Conservation (phyloP, 164 flowering plant species). For the Tetrastigma voinierianum region DNA sequence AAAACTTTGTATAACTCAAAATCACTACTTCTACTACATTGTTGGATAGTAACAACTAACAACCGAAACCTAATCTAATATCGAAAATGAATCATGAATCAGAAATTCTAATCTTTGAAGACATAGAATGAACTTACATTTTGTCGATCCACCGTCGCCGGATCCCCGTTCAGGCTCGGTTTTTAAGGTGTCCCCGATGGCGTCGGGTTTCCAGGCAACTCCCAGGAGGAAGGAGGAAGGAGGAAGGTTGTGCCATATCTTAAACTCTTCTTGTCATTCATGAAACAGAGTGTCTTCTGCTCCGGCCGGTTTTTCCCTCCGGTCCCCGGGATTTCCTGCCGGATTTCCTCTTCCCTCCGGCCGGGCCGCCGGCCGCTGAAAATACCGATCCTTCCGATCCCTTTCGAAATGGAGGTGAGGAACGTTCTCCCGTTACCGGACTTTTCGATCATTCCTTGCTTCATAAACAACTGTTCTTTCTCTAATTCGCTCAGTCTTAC, state of each 20-base stretch:
- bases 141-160: no score
- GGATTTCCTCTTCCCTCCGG: conserved; percentile 41
- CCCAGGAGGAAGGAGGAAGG: no score
- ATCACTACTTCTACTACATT: no score
- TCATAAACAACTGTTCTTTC: conserved; percentile 73
- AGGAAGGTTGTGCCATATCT: no score
- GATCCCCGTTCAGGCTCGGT: no score
- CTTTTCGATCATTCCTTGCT: conserved; percentile 66
- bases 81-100: no score
- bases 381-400: conserved; percentile 56
- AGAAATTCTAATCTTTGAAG: no score
- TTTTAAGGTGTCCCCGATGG: no score
- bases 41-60: background rate
- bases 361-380: conserved; percentile 40
- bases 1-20: no score
- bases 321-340: conserved; percentile 36
- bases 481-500: conserved; percentile 77
- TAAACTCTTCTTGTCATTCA: background rate
- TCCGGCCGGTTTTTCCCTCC: conserved; percentile 53
- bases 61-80: background rate
- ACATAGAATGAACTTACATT: no score
- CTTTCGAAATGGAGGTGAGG: conserved; percentile 55
- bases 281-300: conserved; percentile 42
- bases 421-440: conserved; percentile 50
- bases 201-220: no score